Conservation (phyloP, 1,139 yeast species). For the Pneumocystis wakefieldiae region DNA sequence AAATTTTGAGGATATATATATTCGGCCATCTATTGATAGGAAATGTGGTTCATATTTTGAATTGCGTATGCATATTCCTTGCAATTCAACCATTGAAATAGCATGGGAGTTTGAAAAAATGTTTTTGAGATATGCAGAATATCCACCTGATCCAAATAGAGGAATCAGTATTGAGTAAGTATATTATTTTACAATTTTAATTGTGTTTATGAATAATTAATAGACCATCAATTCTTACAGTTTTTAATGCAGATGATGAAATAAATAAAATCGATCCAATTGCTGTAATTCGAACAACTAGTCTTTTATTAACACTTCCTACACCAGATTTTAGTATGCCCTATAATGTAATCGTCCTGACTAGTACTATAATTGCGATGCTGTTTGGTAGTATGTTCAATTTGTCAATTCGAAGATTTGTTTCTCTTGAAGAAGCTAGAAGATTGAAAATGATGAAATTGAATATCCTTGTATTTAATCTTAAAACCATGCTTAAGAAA, state of each 20-base stretch:
- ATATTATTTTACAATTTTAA: slow-evolving; percentile 9
- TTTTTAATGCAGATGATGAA: slow-evolving; percentile 37
- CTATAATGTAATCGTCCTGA: slow-evolving; percentile 84
- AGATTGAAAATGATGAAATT: background rate
- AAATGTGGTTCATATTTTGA: slow-evolving; percentile 74
- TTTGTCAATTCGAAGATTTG: slow-evolving; percentile 55
- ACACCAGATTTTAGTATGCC: slow-evolving; percentile 99
- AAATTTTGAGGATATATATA: slow-evolving; percentile 32
- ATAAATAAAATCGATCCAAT: slow-evolving; percentile 27
- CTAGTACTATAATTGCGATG: slow-evolving; percentile 85
- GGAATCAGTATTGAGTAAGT: slow-evolving; percentile 90
- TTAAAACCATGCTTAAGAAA: background rate
- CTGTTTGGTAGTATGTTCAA: slow-evolving; percentile 82
- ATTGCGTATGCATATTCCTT: slow-evolving; percentile 47
- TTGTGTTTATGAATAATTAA: background rate
- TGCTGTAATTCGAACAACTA: slow-evolving; percentile 56
- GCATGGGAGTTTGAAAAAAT: slow-evolving; percentile 79
- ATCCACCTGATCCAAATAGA: slow-evolving; percentile 98
- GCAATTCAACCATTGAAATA: slow-evolving; percentile 45
- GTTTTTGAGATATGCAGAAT: slow-evolving; percentile 68
- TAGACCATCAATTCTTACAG: slow-evolving; percentile 25
- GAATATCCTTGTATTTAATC: background rate
- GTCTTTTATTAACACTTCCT: slow-evolving; percentile 70
- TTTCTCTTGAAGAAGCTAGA: slow-evolving; percentile 66
- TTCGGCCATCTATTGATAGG: slow-evolving; percentile 68